Evolutionary conservation across 352 stramenopile genomes (phyloP).

Genomic region (Saprolegnia parasitica): DNA sequence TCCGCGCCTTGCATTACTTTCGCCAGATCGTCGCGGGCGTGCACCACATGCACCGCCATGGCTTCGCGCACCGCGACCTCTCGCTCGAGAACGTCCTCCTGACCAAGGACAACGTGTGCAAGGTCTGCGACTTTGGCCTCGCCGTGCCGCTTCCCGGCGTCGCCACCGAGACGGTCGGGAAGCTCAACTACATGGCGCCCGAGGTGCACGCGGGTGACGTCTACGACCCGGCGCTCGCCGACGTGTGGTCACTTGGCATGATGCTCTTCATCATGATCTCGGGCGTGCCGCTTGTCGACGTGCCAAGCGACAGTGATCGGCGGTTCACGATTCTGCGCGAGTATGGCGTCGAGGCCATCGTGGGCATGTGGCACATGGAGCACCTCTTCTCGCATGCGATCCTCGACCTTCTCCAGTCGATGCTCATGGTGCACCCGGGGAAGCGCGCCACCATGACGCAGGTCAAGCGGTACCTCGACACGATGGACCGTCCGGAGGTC

Average conservation of each 20-base stretch:
- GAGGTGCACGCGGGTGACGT: constrained; percentile 25
- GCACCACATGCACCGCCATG: constrained; percentile 24
- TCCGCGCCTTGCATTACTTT: constrained; percentile 35
- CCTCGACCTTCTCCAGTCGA: constrained; percentile 29
- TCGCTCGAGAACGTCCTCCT: constrained; percentile 33
- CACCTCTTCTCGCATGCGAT: constrained; percentile 22
- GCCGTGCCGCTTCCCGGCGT: constrained; percentile 7
- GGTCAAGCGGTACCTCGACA: background rate
- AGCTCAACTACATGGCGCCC: constrained; percentile 32
- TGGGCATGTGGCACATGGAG: constrained; percentile 57
- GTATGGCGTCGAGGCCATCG: constrained; percentile 64
- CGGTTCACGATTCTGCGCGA: constrained; percentile 85
- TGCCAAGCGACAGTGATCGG: constrained; percentile 69
- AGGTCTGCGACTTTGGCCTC: constrained; percentile 32
- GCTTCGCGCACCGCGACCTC: constrained; percentile 32
- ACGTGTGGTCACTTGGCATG: constrained; percentile 33
- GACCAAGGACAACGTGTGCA: constrained; percentile 26
- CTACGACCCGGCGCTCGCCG: constrained; percentile 27
- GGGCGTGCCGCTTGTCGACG: constrained; percentile 87
- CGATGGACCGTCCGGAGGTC: background rate
- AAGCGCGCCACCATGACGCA: constrained; percentile 28
- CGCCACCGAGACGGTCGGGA: constrained; percentile 26
- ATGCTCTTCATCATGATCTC: constrained; percentile 34
- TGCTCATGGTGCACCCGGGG: constrained; percentile 31
- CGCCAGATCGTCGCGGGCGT: constrained; percentile 29